These are phyloP conservation scores for Fusarium robinianum DNA, from an alignment of 2,329 filamentous ascomycete species.

Conservation along the genomic window DNA sequence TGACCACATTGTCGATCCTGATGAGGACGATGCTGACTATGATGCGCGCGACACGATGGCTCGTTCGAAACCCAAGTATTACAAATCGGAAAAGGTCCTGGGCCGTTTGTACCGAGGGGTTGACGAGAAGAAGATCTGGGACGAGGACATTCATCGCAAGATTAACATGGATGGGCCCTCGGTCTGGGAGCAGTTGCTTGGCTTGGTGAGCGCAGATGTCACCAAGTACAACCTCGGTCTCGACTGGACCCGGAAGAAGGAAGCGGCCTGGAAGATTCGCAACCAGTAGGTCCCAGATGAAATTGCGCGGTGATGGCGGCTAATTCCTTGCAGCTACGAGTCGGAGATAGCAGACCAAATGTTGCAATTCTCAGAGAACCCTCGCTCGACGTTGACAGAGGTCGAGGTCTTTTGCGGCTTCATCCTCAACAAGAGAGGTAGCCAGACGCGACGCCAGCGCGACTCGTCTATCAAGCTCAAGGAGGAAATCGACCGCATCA, in stretches of 20 bases:
- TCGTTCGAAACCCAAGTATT: conserved; percentile 58
- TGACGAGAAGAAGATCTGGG: conserved; percentile 71
- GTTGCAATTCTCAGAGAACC: conserved; percentile 51
- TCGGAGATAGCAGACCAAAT: conserved; percentile 48
- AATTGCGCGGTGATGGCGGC: conserved; percentile 34
- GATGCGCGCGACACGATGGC: conserved; percentile 50
- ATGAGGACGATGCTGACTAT: conserved; percentile 47
- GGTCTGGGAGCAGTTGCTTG: conserved; percentile 51
- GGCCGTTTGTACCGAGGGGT: conserved; percentile 73
- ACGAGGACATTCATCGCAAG: conserved; percentile 48
- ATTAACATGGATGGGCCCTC: conserved; percentile 37
- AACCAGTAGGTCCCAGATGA: conserved; percentile 51
- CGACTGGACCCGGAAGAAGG: conserved; percentile 41
- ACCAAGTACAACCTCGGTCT: conserved; percentile 28
- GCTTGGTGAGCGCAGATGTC: conserved; percentile 27
- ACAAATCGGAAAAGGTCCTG: conserved; percentile 69
- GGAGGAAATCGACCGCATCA: conserved; percentile 55
- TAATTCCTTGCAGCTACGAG: conserved; percentile 50
- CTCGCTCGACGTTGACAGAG: conserved; percentile 50
- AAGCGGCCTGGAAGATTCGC: conserved; percentile 51
- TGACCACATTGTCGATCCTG: conserved; percentile 30
- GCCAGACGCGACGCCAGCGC: conserved; percentile 55
- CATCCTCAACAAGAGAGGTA: conserved; percentile 56
- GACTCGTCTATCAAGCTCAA: conserved; percentile 57
- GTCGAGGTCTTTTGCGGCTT: conserved; percentile 60